Base-by-base conservation (phyloP, 306 rosid species). In the Abrus precatorius region DNA sequence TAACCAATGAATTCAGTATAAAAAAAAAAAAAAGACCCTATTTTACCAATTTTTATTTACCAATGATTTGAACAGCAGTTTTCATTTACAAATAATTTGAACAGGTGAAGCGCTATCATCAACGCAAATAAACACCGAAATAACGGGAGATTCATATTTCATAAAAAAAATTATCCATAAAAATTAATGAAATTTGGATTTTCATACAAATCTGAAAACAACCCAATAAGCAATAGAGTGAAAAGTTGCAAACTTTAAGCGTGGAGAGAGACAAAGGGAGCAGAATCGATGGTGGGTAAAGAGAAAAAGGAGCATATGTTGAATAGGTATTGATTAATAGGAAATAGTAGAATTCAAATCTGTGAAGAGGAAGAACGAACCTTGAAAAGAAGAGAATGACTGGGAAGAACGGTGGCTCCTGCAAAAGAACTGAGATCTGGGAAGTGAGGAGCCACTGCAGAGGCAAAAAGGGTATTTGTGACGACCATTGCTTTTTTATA, bases 391-490 rank as follows among this genome's bases (percentile, higher is more conserved):
- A 53, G 69, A 61, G 12, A 29, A 38, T 2, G 12, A 52, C 66
- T 66, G 13, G 29, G 33, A 1, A 57, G 72, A 30, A 69, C 33
- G 7, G 41, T 9, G 70, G 48, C 36, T 49, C 69, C 40, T 75
- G 64, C n/a, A 29, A 83, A 45, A 75, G 69, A 71, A 34, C 49
- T 77, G 72, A 72, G 86, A 83, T 82, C 80, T 57, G 77, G 49
- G 84, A 83, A 44, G 32, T 48, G 34, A 60, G 77, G 48, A 34
- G 3, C 40, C 14, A 73, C 52, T 8, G 52, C 69, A 49, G 9
- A 82, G 14, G 67, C 82, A 48, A 53, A 54, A 81, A 5, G 11
- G n/a, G 57, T n/a, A 20, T 5, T 45, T 9, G 4, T 14, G n/a
- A 49, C 7, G 28, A 76, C 6, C 30, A 61, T 52, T 9, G 7